phyloP scores from a whole-genome alignment of 345 rosid species.

The Salix arbutifolia region DNA sequence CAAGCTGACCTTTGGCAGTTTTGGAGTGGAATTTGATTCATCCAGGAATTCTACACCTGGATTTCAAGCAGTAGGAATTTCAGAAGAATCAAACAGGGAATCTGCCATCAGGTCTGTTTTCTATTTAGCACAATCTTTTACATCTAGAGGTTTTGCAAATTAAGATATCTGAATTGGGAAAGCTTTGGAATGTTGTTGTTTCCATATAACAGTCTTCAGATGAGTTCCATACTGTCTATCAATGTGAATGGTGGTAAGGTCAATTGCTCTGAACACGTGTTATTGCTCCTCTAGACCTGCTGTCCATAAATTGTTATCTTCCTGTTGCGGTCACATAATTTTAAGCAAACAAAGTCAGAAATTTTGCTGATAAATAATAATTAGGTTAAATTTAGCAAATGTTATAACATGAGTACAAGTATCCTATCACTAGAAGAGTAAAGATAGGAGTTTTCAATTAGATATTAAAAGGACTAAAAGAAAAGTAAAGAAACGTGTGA shows the following conservation, averaged over 20 bases:
- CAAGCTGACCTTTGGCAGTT: conserved; percentile 80
- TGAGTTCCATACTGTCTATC: neutral
- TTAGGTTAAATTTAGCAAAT: neutral
- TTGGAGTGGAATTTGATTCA: conserved; percentile 57
- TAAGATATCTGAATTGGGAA: neutral
- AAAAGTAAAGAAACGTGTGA: neutral
- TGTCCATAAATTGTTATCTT: neutral
- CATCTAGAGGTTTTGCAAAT: neutral
- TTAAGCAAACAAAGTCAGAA: neutral
- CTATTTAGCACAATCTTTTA: conserved; percentile 3
- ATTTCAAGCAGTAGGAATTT: conserved; percentile 29
- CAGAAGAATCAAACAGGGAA: conserved; percentile 48
- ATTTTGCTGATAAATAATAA: neutral
- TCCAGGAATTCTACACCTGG: conserved; percentile 36
- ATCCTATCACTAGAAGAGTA: neutral
- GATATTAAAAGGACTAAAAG: neutral
- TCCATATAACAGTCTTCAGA: neutral
- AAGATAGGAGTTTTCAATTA: neutral
- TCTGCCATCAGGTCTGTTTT: conserved; percentile 52
- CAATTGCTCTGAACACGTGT: neutral
- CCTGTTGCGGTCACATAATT: neutral
- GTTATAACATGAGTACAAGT: neutral
- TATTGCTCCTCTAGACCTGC: neutral
- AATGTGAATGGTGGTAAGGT: neutral
- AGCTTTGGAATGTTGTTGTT: neutral